Base-by-base conservation (phyloP, 176 grass and related monocot species). In the Oryza brachyantha region DNA sequence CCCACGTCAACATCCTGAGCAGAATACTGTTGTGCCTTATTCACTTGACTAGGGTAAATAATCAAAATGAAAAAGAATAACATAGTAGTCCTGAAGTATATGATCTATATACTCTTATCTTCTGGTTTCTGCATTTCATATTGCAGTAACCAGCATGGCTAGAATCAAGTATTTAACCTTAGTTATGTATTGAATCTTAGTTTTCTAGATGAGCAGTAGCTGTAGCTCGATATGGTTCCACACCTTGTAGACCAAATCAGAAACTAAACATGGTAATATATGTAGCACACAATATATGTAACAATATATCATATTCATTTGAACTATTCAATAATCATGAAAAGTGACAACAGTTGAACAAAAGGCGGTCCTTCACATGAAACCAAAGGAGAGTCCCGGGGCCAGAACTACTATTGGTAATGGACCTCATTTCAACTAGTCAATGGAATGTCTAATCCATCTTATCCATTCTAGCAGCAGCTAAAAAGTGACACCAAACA, bases 391-490 rank as follows among this genome's bases (percentile, higher is more conserved):
- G 75, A 55, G 28, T 54, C 54, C 81, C 41, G 54, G 81, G 76
- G 41, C 76, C 81, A 7, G 72, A 84, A 88, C 61, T 68, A 84
- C 76, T 84, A 57, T 88, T 74, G 48, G 13, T 83, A 52, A 84
- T 74, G 74, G 86, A 62, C 63, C 32, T 28, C 36, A 62, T 79
- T 64, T 84, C 70, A 42, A 75, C 62, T 79, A 61, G 70, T 28
- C 61, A 84, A 74, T 75, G 52, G 52, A 84, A 75, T 58, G 70
- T 57, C 54, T 55, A 79, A 80, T 74, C 61, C 80, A 75, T 43
- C 62, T 39, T 63, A 74, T 84, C 86, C 29, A 78, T 68, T 79
- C 57, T 62, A 75, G 40, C 72, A 71, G 41, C 57, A 82, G 34
- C 55, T 63, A 77, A 76, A 76, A 71, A 72, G 34, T 65, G 37